Conservation (phyloP, 1,139 yeast species). For the Oligophagozyma castellii region DNA sequence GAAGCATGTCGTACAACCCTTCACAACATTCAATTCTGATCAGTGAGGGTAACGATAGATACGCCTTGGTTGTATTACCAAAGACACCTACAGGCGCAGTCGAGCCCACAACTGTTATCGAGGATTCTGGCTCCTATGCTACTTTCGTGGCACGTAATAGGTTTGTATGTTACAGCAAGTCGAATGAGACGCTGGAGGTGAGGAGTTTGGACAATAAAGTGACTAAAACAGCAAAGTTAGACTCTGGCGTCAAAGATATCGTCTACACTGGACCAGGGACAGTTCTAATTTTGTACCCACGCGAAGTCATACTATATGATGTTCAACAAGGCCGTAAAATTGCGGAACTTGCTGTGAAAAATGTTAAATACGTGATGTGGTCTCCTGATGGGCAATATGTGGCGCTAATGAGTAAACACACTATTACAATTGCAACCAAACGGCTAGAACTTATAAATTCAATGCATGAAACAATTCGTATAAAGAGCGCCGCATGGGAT, state of each 20-base stretch:
- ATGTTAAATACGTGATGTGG: conserved; percentile 83
- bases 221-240: conserved; percentile 72
- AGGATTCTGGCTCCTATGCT: conserved; percentile 79
- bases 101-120: conserved; percentile 68
- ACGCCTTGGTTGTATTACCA: conserved; percentile 68
- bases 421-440: conserved; percentile 75
- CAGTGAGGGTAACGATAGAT: conserved; percentile 49
- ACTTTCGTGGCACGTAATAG: conserved; percentile 88
- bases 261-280: conserved; percentile 74
- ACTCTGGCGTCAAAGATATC: conserved; percentile 59
- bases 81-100: conserved; percentile 85
- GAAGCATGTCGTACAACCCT: conserved; percentile 81
- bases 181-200: conserved; percentile 56
- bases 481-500: conserved; percentile 98
- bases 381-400: conserved; percentile 77
- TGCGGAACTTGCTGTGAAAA: conserved; percentile 56
- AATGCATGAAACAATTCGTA: conserved; percentile 91
- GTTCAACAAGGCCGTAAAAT: conserved; percentile 83
- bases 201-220: conserved; percentile 70
- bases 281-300: conserved; percentile 58
- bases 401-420: conserved; percentile 85
- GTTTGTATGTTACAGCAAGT: conserved; percentile 66
- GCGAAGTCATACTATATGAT: conserved; percentile 70
- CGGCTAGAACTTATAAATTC: conserved; percentile 68
- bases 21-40: conserved; percentile 79